These are phyloP conservation scores for Paraglomus brasilianum DNA, from an alignment of 192 early-diverging fungal genomes.

Conservation along the genomic window DNA sequence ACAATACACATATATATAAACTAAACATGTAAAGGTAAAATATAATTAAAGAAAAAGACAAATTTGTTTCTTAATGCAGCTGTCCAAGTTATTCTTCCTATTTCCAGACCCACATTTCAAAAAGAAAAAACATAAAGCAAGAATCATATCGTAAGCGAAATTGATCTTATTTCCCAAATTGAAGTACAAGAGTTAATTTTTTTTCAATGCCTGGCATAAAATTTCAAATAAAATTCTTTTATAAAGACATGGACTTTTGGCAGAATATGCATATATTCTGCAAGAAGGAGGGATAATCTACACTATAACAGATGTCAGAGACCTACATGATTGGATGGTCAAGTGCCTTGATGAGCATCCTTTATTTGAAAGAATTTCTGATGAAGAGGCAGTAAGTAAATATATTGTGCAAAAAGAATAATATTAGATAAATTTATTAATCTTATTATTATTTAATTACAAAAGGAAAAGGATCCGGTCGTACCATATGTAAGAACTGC, in stretches of 20 bases:
- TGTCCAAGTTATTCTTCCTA: conserved; percentile 96
- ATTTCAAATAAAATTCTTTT: neutral
- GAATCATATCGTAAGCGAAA: conserved; percentile 78
- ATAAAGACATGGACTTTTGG: conserved; percentile 58
- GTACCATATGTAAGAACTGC: conserved; percentile 78
- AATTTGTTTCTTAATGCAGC: conserved; percentile 41
- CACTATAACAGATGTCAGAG: conserved; percentile 92
- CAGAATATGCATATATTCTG: conserved; percentile 97
- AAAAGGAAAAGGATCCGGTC: conserved; percentile 77
- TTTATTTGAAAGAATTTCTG: conserved; percentile 81
- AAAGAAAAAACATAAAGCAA: conserved; percentile 95
- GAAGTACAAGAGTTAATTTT: neutral
- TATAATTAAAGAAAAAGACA: neutral
- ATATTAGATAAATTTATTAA: neutral
- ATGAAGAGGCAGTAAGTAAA: conserved; percentile 66
- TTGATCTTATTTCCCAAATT: neutral
- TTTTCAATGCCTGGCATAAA: neutral
- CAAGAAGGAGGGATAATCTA: conserved; percentile 89
- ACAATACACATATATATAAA: neutral
- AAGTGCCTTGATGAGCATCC: conserved; percentile 93
- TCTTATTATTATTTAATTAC: neutral
- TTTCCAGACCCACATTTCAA: conserved; percentile 99
- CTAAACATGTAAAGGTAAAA: neutral
- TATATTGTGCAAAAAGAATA: neutral
- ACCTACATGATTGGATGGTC: conserved; percentile 94